Evolutionary conservation across 1,284 basidiomycete genomes (phyloP), one percentile per base, ranked within the genome.

Genomic region (Grifola frondosa): DNA sequence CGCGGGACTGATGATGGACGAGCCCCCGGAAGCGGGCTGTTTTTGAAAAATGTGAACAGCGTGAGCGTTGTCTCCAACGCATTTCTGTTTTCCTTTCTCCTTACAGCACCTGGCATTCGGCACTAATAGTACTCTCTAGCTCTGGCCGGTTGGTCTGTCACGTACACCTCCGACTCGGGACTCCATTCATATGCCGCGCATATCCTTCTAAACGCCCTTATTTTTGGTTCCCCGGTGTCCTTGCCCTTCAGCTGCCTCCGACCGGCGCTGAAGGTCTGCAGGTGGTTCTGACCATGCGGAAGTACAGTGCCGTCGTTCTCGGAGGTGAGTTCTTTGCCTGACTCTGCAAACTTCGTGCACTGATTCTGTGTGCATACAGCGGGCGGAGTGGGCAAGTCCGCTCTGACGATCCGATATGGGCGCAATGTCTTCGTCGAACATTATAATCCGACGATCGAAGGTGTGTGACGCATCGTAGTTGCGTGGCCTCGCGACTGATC

Each of bases 361-460:
- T 34, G 42, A 43, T 32, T 29, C 10, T 40, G 24, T 44, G 29
- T 44, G 30, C 37, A 35, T 40, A 38, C 56, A 88, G 86, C 87
- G 57, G 86, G 87, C 58, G 86, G 86, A 24, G 88, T 92, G 44
- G 89, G 90, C 41, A 92, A 92, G 67, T 89, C 87, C 23, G 88
- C 89, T 15, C 71, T 73, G 33, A 67, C 70, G 62, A 83, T 89
- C 43, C 78, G 89, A 44, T 91, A 85, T 63, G 78, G 89, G 36
- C 77, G 78, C 55, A 78, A 85, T 58, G 70, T 78, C 41, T 92
- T 91, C 62, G 70, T 88, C 30, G 82, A 88, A 56, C 75, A 75
- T 50, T 91, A 91, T 62, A 85, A 91, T 59, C 88, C 88, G 20
- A 91, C 88, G 9, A 89, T 90, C 58, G 87, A 89, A 78, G 85